These are phyloP conservation scores for Phytopythium helicoides DNA, from an alignment of 352 stramenopile species.

Conservation along the genomic window DNA sequence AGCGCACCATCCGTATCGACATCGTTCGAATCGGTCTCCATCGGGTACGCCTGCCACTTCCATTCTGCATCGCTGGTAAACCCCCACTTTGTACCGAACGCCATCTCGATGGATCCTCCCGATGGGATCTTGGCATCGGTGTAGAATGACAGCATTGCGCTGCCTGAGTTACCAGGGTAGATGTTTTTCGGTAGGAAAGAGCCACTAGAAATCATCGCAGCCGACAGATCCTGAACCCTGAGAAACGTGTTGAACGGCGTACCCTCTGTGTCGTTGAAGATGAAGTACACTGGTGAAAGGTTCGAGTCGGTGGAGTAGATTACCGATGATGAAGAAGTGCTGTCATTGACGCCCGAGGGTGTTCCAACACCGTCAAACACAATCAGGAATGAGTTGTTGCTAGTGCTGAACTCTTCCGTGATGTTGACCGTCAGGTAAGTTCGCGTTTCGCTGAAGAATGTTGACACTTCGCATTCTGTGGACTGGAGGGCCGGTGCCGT, in stretches of 20 bases:
- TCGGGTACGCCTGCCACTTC: conserved; percentile 42
- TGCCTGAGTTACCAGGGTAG: conserved; percentile 78
- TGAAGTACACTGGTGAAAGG: conserved; percentile 72
- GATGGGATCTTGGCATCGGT: conserved; percentile 55
- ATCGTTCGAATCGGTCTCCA: conserved; percentile 5
- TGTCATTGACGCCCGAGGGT: conserved; percentile 51
- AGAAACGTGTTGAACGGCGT: conserved; percentile 74
- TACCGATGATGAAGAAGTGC: conserved; percentile 14
- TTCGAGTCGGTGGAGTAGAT: conserved; percentile 54
- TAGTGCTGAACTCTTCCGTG: conserved; percentile 30
- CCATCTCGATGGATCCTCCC: conserved; percentile 48
- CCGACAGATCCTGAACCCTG: conserved; percentile 39
- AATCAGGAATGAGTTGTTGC: conserved; percentile 62
- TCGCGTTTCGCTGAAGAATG: conserved; percentile 37
- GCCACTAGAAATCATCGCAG: conserved; percentile 54
- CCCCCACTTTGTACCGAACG: conserved; percentile 59
- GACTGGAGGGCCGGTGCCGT: conserved; percentile 6
- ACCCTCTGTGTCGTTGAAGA: conserved; percentile 70
- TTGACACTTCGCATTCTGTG: conserved; percentile 39
- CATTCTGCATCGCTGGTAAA: conserved; percentile 52
- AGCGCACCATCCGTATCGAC: conserved; percentile 12
- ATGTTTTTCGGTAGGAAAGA: conserved; percentile 84
- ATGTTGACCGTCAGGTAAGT: conserved; percentile 74
- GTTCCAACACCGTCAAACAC: conserved; percentile 67
- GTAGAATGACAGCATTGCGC: conserved; percentile 76